Percentiles rank a stretch among this genome's conserved stretches.
These are phyloP conservation scores for Nemophila menziesii DNA, from an alignment of 257 asterid species.

Conservation along the genomic window DNA sequence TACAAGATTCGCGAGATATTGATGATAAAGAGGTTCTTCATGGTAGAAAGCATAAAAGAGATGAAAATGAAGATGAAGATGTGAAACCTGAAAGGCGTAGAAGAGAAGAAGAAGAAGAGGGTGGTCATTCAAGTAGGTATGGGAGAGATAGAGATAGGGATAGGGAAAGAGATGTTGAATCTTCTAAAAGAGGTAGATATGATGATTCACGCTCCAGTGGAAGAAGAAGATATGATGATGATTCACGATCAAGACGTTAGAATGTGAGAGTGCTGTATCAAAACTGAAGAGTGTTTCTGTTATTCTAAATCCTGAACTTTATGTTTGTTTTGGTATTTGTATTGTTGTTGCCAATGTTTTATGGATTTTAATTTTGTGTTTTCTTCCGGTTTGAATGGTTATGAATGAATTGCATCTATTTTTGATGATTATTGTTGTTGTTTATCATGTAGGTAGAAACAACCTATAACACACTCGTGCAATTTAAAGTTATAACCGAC, in stretches of 20 bases:
- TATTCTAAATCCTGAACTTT: too few relatives aligned
- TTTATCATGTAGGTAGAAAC: too few relatives aligned
- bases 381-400: too few relatives aligned
- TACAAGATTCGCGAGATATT: constrained; percentile 31
- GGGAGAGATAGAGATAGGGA: too few relatives aligned
- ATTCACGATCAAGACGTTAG: constrained; percentile 34
- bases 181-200: constrained; percentile 44
- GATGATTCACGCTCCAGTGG: constrained; percentile 45
- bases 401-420: too few relatives aligned
- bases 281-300: too few relatives aligned
- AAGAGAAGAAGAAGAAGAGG: constrained; percentile 31
- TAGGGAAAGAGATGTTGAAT: constrained; percentile 23
- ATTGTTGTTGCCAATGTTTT: too few relatives aligned
- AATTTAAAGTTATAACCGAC: too few relatives aligned
- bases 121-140: constrained; percentile 22
- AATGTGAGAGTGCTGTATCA: neutral
- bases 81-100: constrained; percentile 16
- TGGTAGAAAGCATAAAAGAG: constrained; percentile 42
- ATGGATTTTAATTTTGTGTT: too few relatives aligned
- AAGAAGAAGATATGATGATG: constrained; percentile 27
- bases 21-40: constrained; percentile 29
- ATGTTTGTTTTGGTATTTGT: too few relatives aligned
- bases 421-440: too few relatives aligned
- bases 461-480: too few relatives aligned
- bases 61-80: constrained; percentile 37